Percentiles rank a stretch among this genome's conserved stretches.
These are phyloP conservation scores for Hypoxylon fragiforme DNA, from an alignment of 495 filamentous ascomycete species.

Conservation along the genomic window DNA sequence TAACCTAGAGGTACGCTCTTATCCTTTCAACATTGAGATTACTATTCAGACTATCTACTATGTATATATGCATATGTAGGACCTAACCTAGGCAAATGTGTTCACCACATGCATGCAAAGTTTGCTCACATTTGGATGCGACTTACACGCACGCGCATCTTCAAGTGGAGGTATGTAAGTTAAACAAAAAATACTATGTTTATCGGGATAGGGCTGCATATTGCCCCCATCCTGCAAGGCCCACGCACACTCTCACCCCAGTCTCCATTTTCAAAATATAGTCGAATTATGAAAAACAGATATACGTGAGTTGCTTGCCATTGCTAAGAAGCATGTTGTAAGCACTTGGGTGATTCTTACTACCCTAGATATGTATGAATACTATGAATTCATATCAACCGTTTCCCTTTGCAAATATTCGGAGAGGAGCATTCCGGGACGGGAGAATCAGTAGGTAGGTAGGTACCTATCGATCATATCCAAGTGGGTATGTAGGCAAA, in stretches of 20 bases:
- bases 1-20: too few relatives aligned
- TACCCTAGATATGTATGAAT: too few relatives aligned
- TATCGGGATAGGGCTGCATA: constrained; percentile 30
- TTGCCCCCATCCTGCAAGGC: constrained; percentile 25
- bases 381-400: too few relatives aligned
- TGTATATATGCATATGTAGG: too few relatives aligned
- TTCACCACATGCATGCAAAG: not conserved
- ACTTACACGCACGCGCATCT: not conserved
- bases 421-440: constrained; percentile 26
- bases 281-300: too few relatives aligned
- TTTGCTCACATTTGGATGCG: not conserved
- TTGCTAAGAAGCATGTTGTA: not conserved
- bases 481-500: constrained; percentile 1
- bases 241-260: constrained; percentile 10
- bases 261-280: constrained; percentile 15
- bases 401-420: constrained; percentile 17
- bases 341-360: not conserved
- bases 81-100: too few relatives aligned
- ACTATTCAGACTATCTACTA: too few relatives aligned
- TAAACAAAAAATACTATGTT: not conserved
- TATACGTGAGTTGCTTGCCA: not conserved
- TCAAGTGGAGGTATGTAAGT: constrained; percentile 2
- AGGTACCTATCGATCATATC: too few relatives aligned
- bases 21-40: too few relatives aligned
- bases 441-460: constrained; percentile 10